phyloP scores from a whole-genome alignment of 1,284 basidiomycete genomes.

The Rhodotorula sp. region DNA sequence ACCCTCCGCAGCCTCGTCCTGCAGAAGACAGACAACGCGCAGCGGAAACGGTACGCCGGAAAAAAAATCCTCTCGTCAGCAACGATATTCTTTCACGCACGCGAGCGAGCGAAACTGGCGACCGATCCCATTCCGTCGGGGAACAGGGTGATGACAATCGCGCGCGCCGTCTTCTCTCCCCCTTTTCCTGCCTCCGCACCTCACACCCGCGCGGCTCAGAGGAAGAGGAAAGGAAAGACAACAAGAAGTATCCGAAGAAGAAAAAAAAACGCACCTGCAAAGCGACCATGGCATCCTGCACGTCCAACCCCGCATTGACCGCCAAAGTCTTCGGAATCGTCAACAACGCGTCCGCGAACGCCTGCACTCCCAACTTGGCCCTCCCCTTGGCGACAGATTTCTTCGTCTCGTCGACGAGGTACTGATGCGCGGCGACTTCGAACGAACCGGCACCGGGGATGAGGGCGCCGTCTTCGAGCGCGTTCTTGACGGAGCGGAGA shows the following conservation, averaged over 20 bases:
- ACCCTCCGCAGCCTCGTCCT: slow-evolving; percentile 91
- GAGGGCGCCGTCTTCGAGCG: slow-evolving; percentile 82
- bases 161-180: too few species aligned
- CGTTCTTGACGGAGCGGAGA: slow-evolving; percentile 93
- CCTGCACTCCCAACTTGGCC: slow-evolving; percentile 94
- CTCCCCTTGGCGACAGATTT: slow-evolving; percentile 84
- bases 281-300: slow-evolving; percentile 89
- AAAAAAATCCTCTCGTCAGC: slow-evolving; percentile 16
- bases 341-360: slow-evolving; percentile 91
- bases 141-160: too few species aligned
- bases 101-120: too few species aligned
- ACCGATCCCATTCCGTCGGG: too few species aligned
- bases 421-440: slow-evolving; percentile 86
- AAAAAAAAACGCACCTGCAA: slow-evolving; percentile 64
- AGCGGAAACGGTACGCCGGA: too few species aligned
- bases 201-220: too few species aligned
- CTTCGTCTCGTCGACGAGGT: slow-evolving; percentile 72
- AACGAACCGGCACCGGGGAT: slow-evolving; percentile 97
- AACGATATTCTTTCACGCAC: too few species aligned
- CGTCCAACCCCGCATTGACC: slow-evolving; percentile 94
- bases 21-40: slow-evolving; percentile 10
- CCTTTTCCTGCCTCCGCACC: too few species aligned
- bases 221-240: background rate
- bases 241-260: too few species aligned
- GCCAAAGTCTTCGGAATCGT: slow-evolving; percentile 96